These are phyloP conservation scores for Protomyces inundatus DNA, from an alignment of 1,139 yeast genomes.

Conservation along the genomic window DNA sequence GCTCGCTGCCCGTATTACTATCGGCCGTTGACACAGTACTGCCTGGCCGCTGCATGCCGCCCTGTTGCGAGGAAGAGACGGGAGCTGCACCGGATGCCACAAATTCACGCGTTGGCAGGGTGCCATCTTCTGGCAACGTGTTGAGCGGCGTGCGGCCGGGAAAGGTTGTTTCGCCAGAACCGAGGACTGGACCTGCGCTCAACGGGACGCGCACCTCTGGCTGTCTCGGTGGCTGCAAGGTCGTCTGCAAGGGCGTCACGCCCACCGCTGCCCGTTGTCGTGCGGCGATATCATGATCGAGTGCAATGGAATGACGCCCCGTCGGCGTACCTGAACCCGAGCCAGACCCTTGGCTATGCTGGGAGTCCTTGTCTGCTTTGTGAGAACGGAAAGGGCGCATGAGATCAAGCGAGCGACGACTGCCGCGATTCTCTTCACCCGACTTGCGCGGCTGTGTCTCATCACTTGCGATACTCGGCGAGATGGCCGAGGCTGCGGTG, in stretches of 20 bases:
- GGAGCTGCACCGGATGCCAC: not conserved
- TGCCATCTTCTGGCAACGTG: not conserved
- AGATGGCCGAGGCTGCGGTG: not conserved
- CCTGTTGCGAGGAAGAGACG: not conserved
- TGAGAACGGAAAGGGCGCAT: conserved; percentile 20
- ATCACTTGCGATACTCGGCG: not conserved
- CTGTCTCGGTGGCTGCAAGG: not conserved
- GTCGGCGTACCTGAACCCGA: not conserved
- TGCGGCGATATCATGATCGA: not conserved
- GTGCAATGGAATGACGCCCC: not conserved
- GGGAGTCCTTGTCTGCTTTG: conserved; percentile 10
- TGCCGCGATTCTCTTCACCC: not conserved
- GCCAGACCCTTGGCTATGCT: too few species aligned
- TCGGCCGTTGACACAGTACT: not conserved
- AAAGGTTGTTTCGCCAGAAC: not conserved
- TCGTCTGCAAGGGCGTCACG: not conserved
- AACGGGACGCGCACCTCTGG: not conserved
- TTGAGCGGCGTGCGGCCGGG: not conserved
- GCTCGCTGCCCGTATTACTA: not conserved
- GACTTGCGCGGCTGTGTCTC: not conserved
- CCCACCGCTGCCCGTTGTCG: not conserved
- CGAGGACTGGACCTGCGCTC: not conserved
- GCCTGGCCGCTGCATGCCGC: not conserved
- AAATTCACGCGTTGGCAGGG: not conserved
- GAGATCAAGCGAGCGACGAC: conserved; percentile 15